Conservation (phyloP, 192 early-diverging fungal genomes). For the Cetraspora pellucida region DNA sequence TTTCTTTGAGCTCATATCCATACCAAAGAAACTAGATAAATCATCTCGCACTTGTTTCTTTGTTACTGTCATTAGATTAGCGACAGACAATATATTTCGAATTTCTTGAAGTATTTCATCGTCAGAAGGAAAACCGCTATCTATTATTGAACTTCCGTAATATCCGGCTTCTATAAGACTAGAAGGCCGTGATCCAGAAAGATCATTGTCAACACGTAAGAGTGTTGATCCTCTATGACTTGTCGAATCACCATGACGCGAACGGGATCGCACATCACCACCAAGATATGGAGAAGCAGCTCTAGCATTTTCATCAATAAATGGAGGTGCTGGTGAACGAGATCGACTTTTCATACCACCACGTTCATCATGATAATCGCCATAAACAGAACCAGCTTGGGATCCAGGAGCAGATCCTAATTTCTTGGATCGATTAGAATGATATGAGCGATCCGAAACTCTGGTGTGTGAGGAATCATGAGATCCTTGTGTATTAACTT, state of each 20-base stretch:
- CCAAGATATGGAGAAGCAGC: background rate
- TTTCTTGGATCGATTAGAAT: conserved; percentile 29
- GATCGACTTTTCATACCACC: conserved; percentile 24
- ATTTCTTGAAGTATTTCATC: conserved; percentile 69
- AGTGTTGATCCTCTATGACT: background rate
- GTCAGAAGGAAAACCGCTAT: conserved; percentile 53
- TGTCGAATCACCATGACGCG: background rate
- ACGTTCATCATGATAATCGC: conserved; percentile 31
- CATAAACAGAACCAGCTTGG: conserved; percentile 49
- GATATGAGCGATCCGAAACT: conserved; percentile 45
- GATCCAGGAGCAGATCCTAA: conserved; percentile 34
- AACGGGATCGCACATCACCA: too few relatives aligned
- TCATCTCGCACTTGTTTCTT: conserved; percentile 98
- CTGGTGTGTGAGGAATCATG: conserved; percentile 54
- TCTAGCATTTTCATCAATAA: conserved; percentile 25
- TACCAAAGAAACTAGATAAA: conserved; percentile 74
- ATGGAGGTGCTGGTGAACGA: conserved; percentile 44
- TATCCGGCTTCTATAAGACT: conserved; percentile 6
- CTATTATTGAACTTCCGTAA: background rate
- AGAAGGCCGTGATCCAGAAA: conserved; percentile 10
- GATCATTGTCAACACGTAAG: conserved; percentile 14
- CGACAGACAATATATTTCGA: conserved; percentile 78
- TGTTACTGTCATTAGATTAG: conserved; percentile 95
- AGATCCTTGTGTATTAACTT: conserved; percentile 54
- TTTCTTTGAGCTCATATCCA: conserved; percentile 82